Evolutionary conservation across 768 basidiomycete species (phyloP).

Genomic region (Astraeus odoratus): DNA sequence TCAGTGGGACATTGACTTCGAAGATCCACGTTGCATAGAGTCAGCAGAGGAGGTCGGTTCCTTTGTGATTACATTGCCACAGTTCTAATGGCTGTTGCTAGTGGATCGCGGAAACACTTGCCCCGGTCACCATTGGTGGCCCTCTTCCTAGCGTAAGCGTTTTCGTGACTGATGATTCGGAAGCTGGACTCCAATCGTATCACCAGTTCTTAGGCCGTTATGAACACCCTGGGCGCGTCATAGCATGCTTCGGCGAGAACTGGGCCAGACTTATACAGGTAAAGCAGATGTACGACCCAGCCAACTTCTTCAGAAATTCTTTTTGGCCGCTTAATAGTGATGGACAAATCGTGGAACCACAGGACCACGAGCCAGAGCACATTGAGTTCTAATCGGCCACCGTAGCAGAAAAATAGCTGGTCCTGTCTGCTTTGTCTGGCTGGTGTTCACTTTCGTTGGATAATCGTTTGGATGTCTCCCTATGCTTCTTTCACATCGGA

Average conservation of each 20-base stretch:
- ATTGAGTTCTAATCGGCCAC: constrained; percentile 13
- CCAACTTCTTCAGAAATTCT: constrained; percentile 65
- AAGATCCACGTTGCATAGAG: constrained; percentile 73
- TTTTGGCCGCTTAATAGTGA: constrained; percentile 72
- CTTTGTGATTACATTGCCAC: neutral
- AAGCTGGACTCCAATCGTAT: constrained; percentile 12
- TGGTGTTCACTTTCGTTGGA: neutral
- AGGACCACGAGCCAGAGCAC: constrained; percentile 52
- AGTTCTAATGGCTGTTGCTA: constrained; percentile 21
- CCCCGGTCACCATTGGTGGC: constrained; percentile 68
- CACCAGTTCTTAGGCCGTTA: constrained; percentile 69
- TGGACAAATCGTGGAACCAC: constrained; percentile 47
- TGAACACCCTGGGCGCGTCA: constrained; percentile 55
- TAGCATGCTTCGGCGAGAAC: constrained; percentile 65
- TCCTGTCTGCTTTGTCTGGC: neutral
- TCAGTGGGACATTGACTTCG: constrained; percentile 83
- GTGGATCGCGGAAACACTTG: constrained; percentile 77
- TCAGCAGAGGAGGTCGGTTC: constrained; percentile 71
- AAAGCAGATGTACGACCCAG: constrained; percentile 73
- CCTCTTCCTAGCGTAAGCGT: constrained; percentile 75
- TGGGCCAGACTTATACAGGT: constrained; percentile 65
- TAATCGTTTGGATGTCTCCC: neutral
- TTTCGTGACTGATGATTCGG: constrained; percentile 12
- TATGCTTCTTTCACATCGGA: too few species aligned
- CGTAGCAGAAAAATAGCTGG: neutral